Evolutionary conservation across 176 grass and related monocot genomes (phyloP).

Genomic region (Dendrocalamus sinicus): DNA sequence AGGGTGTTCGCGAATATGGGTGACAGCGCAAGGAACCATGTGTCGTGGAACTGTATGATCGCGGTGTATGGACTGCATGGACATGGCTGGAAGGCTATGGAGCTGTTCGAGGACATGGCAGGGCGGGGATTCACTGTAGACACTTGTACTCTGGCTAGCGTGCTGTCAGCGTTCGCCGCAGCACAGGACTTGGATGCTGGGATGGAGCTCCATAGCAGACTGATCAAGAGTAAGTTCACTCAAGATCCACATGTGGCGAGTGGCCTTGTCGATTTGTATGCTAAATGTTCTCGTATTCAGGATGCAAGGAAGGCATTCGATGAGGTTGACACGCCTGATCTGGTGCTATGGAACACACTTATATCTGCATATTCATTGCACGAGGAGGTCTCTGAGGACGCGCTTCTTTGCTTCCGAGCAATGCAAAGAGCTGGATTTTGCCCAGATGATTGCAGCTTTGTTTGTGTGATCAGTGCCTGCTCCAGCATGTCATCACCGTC

Average conservation of each 20-base stretch:
- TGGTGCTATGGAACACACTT: slow-evolving; percentile 61
- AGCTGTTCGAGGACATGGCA: slow-evolving; percentile 53
- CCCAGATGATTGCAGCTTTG: slow-evolving; percentile 59
- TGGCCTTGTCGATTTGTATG: slow-evolving; percentile 55
- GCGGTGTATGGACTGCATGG: slow-evolving; percentile 49
- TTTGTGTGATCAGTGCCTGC: slow-evolving; percentile 52
- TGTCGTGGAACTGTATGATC: slow-evolving; percentile 64
- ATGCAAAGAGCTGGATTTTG: slow-evolving; percentile 48
- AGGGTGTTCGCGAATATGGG: slow-evolving; percentile 31
- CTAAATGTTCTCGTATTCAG: slow-evolving; percentile 37
- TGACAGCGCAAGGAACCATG: slow-evolving; percentile 15
- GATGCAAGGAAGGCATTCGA: slow-evolving; percentile 48
- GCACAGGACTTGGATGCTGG: slow-evolving; percentile 36
- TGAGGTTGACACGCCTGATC: slow-evolving; percentile 45
- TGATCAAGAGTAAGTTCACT: slow-evolving; percentile 41
- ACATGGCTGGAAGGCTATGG: slow-evolving; percentile 43
- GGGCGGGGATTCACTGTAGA: slow-evolving; percentile 40
- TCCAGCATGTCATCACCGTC: slow-evolving; percentile 52
- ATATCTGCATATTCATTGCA: slow-evolving; percentile 51
- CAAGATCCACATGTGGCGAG: slow-evolving; percentile 44
- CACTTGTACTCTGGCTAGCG: slow-evolving; percentile 50
- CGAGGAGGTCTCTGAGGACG: slow-evolving; percentile 50
- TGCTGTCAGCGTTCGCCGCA: slow-evolving; percentile 47
- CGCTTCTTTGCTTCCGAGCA: slow-evolving; percentile 36
- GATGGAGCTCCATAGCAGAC: slow-evolving; percentile 39